Evolutionary conservation across 2,329 filamentous ascomycete genomes (phyloP).

Genomic region (Fusarium sp.): DNA sequence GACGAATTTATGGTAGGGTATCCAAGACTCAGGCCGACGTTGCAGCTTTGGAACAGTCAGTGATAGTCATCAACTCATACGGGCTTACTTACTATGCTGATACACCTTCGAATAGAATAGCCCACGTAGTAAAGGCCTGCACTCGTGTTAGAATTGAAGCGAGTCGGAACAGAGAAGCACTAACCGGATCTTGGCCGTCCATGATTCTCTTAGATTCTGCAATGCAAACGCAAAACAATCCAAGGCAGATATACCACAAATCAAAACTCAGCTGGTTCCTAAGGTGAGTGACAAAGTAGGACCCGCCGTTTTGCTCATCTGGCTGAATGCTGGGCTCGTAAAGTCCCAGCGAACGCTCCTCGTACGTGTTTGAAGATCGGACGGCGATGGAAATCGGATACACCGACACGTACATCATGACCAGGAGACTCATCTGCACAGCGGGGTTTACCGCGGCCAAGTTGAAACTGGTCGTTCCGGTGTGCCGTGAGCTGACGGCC

Average conservation of each 20-base stretch:
- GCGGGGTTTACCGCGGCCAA: conserved; percentile 63
- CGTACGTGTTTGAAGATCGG: conserved; percentile 70
- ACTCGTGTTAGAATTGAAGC: background rate
- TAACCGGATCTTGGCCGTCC: conserved; percentile 41
- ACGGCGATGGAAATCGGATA: conserved; percentile 73
- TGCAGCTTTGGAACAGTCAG: conserved; percentile 44
- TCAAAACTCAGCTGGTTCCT: conserved; percentile 56
- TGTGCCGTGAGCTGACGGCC: conserved; percentile 61
- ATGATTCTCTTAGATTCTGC: conserved; percentile 45
- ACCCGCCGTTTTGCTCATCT: conserved; percentile 44
- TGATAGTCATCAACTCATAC: too few relatives aligned
- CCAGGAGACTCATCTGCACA: conserved; percentile 68
- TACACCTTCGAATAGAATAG: conserved; percentile 51
- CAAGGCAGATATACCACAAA: conserved; percentile 56
- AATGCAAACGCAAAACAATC: conserved; percentile 52
- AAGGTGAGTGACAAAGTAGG: conserved; percentile 50
- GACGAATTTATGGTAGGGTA: conserved; percentile 44
- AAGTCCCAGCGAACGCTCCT: conserved; percentile 71
- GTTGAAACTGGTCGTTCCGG: conserved; percentile 62
- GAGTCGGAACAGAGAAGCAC: background rate
- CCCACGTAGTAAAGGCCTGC: conserved; percentile 47
- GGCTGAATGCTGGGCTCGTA: conserved; percentile 54
- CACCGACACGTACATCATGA: conserved; percentile 76
- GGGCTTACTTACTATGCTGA: conserved; percentile 48
- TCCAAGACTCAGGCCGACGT: conserved; percentile 52